Evolutionary conservation across 495 filamentous ascomycete genomes (phyloP).

Genomic region (Penicillium cinerascens): DNA sequence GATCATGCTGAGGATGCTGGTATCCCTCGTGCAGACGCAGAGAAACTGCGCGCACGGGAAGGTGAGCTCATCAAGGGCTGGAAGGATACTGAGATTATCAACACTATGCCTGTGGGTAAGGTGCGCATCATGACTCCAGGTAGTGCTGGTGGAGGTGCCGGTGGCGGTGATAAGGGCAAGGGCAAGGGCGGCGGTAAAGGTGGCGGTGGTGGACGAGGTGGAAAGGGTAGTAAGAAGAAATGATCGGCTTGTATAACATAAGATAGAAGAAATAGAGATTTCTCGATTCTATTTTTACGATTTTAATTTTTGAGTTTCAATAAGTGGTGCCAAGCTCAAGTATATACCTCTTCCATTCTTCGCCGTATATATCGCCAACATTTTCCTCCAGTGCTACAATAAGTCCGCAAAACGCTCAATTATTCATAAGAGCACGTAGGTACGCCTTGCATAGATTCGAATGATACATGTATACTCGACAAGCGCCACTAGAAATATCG

Average conservation of each 20-base stretch:
- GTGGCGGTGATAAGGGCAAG: constrained; percentile 44
- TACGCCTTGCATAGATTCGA: background rate
- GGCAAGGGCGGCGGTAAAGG: constrained; percentile 36
- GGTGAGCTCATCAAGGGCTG: constrained; percentile 74
- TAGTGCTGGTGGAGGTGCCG: constrained; percentile 43
- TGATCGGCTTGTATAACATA: constrained; percentile 8
- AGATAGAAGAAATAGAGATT: constrained; percentile 8
- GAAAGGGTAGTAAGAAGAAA: constrained; percentile 47
- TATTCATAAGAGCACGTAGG: background rate
- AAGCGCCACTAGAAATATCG: background rate
- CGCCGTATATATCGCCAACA: background rate
- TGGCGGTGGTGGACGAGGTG: constrained; percentile 39
- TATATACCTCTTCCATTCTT: background rate
- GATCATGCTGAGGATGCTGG: constrained; percentile 47
- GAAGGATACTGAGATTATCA: constrained; percentile 79
- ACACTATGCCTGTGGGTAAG: constrained; percentile 79
- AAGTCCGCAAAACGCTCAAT: too few species aligned
- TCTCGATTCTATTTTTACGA: background rate
- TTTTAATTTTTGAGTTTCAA: background rate
- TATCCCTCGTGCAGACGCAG: constrained; percentile 59
- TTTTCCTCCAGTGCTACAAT: background rate
- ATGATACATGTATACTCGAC: background rate
- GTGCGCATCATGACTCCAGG: constrained; percentile 69
- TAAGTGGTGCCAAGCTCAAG: background rate
- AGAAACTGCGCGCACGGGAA: constrained; percentile 78